Evolutionary conservation across 2,329 filamentous ascomycete genomes (phyloP).

Genomic region (Hypoxylon rubiginosum): DNA sequence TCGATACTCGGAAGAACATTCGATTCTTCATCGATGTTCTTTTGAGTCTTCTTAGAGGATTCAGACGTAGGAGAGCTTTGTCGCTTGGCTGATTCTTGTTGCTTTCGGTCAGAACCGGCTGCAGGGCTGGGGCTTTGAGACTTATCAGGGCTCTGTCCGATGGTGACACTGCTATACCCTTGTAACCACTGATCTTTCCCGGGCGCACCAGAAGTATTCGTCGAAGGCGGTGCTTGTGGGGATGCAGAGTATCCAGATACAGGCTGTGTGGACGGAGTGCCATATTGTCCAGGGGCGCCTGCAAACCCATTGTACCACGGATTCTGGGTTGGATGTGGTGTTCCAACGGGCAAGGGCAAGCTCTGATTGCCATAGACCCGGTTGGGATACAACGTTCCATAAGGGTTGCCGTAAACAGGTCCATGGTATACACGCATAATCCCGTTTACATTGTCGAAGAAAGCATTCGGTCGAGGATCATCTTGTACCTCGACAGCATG

Average conservation of each 20-base stretch:
- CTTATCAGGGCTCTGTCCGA: slow-evolving; percentile 16
- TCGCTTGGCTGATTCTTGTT: slow-evolving; percentile 11
- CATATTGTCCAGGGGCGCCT: slow-evolving; percentile 31
- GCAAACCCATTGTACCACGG: slow-evolving; percentile 59
- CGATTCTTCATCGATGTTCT: slow-evolving; percentile 39
- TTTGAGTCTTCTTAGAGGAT: slow-evolving; percentile 1
- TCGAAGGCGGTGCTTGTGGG: slow-evolving; percentile 17
- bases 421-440: slow-evolving; percentile 71
- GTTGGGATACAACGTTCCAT: slow-evolving; percentile 62
- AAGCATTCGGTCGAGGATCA: slow-evolving; percentile 72
- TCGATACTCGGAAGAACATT: slow-evolving; percentile 45
- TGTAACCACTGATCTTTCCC: slow-evolving; percentile 40
- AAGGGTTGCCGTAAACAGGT: slow-evolving; percentile 66
- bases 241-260: slow-evolving; percentile 11
- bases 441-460: slow-evolving; percentile 66
- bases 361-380: slow-evolving; percentile 51
- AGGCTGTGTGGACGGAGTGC: slow-evolving; percentile 23
- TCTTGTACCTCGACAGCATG: slow-evolving; percentile 65
- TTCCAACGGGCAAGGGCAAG: slow-evolving; percentile 59
- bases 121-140: slow-evolving; percentile 9
- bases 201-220: slow-evolving; percentile 8
- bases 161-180: slow-evolving; percentile 36
- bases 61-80: slow-evolving; percentile 18
- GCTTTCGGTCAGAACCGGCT: slow-evolving; percentile 11
- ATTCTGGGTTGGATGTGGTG: slow-evolving; percentile 60